These are phyloP conservation scores for Spathaspora passalidarum DNA, from an alignment of 805 yeast species.

Conservation along the genomic window DNA sequence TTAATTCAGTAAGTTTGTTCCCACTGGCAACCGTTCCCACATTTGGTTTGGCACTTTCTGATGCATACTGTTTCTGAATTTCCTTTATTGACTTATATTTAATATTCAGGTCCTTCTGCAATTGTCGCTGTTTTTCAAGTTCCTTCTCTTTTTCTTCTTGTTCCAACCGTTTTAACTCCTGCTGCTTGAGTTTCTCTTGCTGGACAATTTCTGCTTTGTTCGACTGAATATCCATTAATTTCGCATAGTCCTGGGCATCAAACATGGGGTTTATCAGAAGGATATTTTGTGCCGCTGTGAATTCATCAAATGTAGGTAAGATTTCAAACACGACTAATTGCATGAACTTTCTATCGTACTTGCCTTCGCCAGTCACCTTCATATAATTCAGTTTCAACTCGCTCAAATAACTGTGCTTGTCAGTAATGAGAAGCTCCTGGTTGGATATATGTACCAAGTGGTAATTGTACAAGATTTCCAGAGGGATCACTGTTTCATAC, in stretches of 20 bases:
- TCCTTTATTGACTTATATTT: conserved; percentile 14
- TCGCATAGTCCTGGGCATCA: conserved; percentile 8
- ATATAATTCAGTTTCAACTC: conserved; percentile 9
- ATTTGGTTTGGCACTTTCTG: conserved; percentile 3
- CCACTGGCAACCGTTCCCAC: not conserved
- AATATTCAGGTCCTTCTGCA: conserved; percentile 19
- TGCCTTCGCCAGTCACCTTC: conserved; percentile 7
- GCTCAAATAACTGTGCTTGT: conserved; percentile 7
- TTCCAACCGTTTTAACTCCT: conserved; percentile 9
- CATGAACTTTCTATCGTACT: conserved; percentile 20
- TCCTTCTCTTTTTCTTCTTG: conserved; percentile 9
- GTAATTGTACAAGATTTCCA: conserved; percentile 31
- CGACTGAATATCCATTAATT: conserved; percentile 13
- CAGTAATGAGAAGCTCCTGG: conserved; percentile 13
- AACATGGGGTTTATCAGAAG: conserved; percentile 20
- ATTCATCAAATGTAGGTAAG: conserved; percentile 27
- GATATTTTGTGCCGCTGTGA: conserved; percentile 24
- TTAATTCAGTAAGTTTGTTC: conserved; percentile 8
- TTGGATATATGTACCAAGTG: conserved; percentile 29
- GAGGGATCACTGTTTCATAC: conserved; percentile 19
- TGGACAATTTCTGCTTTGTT: conserved; percentile 1
- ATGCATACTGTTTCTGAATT: conserved; percentile 18
- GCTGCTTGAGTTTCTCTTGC: conserved; percentile 8
- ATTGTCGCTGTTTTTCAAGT: conserved; percentile 11
- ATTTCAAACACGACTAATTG: conserved; percentile 36